These are phyloP conservation scores for Penicillium hordei DNA, from an alignment of 2,329 filamentous ascomycete genomes.

Conservation along the genomic window DNA sequence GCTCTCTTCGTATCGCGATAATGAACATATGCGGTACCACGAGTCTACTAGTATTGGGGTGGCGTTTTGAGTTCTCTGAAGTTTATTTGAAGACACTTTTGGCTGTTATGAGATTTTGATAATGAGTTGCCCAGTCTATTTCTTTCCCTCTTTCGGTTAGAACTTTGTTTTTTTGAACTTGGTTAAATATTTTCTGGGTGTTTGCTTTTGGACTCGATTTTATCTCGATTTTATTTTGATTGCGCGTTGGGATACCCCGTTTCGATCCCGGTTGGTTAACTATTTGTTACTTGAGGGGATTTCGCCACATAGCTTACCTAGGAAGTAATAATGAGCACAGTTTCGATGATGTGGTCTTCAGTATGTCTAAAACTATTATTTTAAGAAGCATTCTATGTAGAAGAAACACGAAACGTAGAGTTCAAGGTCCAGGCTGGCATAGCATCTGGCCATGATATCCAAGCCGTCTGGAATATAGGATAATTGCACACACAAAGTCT, in stretches of 20 bases:
- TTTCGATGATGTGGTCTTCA: background rate
- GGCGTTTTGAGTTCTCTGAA: conserved; percentile 28
- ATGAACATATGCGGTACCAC: conserved; percentile 19
- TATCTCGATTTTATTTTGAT: background rate
- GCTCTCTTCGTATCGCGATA: conserved; percentile 5
- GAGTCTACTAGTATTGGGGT: conserved; percentile 31
- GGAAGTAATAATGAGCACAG: conserved; percentile 2
- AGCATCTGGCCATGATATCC: background rate
- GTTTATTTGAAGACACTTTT: background rate
- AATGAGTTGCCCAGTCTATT: background rate
- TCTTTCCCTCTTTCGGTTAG: background rate
- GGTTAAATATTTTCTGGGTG: background rate
- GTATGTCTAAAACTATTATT: background rate
- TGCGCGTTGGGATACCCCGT: conserved; percentile 5
- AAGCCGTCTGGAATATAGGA: background rate
- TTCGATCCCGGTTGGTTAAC: background rate
- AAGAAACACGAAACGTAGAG: background rate
- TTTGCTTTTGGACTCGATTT: background rate
- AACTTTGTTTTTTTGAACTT: background rate
- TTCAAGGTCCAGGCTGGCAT: background rate
- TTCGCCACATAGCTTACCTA: background rate
- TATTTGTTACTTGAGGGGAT: background rate
- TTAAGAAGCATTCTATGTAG: background rate
- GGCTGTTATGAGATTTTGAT: background rate
- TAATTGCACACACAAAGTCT: conserved; percentile 4